Conservation (phyloP, 768 basidiomycete species). For the Termitomyces sp. region DNA sequence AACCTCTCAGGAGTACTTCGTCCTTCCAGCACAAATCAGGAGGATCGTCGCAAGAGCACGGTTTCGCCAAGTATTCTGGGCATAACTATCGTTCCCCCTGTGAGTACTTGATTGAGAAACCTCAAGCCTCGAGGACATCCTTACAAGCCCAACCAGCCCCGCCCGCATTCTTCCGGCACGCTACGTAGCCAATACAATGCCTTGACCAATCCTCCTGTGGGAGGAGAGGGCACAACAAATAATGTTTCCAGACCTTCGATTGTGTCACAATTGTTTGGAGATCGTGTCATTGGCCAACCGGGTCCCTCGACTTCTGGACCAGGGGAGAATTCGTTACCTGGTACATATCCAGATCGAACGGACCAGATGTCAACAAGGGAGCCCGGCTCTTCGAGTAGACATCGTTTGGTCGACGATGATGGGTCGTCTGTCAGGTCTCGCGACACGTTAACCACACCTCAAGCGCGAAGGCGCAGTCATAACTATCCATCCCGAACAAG, state of each 20-base stretch:
- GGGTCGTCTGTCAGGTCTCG: constrained; percentile 6
- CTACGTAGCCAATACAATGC: not conserved
- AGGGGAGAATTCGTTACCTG: constrained; percentile 4
- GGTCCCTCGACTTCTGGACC: not conserved
- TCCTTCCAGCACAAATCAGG: constrained; percentile 3
- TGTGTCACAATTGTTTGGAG: not conserved
- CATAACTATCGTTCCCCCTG: constrained; percentile 32
- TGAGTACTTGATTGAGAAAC: constrained; percentile 14
- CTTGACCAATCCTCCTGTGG: not conserved
- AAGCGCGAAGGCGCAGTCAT: not conserved
- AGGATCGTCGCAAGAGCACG: constrained; percentile 8
- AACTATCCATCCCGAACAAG: not conserved
- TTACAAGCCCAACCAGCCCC: constrained; percentile 5
- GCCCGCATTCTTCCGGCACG: constrained; percentile 3
- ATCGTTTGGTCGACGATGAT: constrained; percentile 9
- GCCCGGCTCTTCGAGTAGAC: constrained; percentile 3
- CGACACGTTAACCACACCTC: constrained; percentile 11
- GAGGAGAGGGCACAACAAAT: not conserved
- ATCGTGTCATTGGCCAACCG: not conserved
- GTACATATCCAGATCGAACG: constrained; percentile 3
- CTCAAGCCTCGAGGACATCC: not conserved
- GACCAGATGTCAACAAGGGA: constrained; percentile 1
- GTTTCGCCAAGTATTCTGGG: constrained; percentile 22
- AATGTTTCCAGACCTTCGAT: constrained; percentile 3
- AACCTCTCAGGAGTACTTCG: constrained; percentile 20